Evolutionary conservation across 1,139 yeast genomes (phyloP).

Genomic region (Candida sp.): DNA sequence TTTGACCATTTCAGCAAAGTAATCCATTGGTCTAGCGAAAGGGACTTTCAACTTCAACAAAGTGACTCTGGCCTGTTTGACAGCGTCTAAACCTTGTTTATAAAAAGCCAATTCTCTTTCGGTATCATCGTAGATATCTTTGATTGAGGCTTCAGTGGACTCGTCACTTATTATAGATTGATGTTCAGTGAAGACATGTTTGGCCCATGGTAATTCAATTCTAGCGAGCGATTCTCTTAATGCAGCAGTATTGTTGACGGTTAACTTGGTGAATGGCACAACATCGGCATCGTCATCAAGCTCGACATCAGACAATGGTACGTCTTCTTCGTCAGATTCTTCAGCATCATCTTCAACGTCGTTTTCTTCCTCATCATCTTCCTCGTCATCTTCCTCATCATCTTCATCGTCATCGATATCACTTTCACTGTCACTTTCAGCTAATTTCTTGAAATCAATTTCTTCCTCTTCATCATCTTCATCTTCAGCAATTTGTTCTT

Average conservation of each 20-base stretch:
- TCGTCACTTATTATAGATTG: slow-evolving; percentile 65
- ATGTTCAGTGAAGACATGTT: slow-evolving; percentile 79
- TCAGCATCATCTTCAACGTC: slow-evolving; percentile 43
- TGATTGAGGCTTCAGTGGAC: slow-evolving; percentile 62
- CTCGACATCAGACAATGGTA: slow-evolving; percentile 77
- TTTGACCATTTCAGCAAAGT: slow-evolving; percentile 98
- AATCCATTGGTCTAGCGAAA: slow-evolving; percentile 90
- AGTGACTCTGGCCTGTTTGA: slow-evolving; percentile 61
- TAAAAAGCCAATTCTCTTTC: slow-evolving; percentile 71
- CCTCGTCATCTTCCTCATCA: slow-evolving; percentile 39
- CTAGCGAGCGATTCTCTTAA: slow-evolving; percentile 65
- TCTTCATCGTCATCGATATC: slow-evolving; percentile 29
- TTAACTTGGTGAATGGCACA: slow-evolving; percentile 85
- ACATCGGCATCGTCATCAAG: slow-evolving; percentile 84
- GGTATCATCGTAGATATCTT: slow-evolving; percentile 93
- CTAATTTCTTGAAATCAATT: slow-evolving; percentile 53
- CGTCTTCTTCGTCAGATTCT: slow-evolving; percentile 55
- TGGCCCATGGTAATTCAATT: slow-evolving; percentile 66
- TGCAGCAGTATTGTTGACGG: slow-evolving; percentile 72
- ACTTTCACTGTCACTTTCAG: slow-evolving; percentile 47
- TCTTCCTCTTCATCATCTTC: slow-evolving; percentile 30
- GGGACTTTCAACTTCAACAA: slow-evolving; percentile 72
- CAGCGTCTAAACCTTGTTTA: slow-evolving; percentile 91
- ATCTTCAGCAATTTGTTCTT: slow-evolving; percentile 23
- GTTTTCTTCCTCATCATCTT: slow-evolving; percentile 41